Conservation (phyloP, 2,329 filamentous ascomycete species). For the Celoporthe dispersa region DNA sequence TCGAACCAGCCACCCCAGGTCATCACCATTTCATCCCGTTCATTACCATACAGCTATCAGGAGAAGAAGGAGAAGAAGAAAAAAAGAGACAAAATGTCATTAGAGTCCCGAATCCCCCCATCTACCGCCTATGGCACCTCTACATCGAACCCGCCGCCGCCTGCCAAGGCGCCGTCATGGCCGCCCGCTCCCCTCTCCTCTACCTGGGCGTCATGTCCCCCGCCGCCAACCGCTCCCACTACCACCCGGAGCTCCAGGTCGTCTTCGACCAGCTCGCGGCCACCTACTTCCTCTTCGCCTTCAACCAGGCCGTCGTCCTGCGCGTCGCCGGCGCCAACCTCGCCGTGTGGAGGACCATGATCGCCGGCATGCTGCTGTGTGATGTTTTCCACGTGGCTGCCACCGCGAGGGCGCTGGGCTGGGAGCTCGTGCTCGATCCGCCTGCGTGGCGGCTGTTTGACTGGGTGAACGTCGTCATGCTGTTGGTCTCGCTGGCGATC, state of each 20-base stretch:
- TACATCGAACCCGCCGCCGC: slow-evolving; percentile 30
- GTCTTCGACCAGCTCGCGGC: slow-evolving; percentile 38
- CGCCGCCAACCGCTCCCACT: slow-evolving; percentile 19
- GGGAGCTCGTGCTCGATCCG: slow-evolving; percentile 34
- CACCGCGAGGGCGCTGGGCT: slow-evolving; percentile 39
- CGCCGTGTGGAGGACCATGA: slow-evolving; percentile 36
- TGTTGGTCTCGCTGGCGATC: slow-evolving; percentile 39
- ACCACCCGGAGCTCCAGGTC: slow-evolving; percentile 34
- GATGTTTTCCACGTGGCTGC: slow-evolving; percentile 40
- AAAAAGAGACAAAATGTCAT: not conserved
- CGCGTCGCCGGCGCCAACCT: slow-evolving; percentile 35
- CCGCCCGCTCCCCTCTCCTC: slow-evolving; percentile 27
- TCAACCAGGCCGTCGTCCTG: slow-evolving; percentile 38
- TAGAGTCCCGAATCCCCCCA: slow-evolving; percentile 16
- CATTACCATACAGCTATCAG: no score
- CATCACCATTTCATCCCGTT: not conserved
- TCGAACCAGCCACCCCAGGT: not conserved
- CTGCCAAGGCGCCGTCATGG: slow-evolving; percentile 31
- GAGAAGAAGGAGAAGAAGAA: not conserved
- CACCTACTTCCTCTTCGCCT: slow-evolving; percentile 38
- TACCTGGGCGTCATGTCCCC: slow-evolving; percentile 28
- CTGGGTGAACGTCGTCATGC: slow-evolving; percentile 41
- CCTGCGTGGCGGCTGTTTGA: slow-evolving; percentile 42
- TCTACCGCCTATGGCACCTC: slow-evolving; percentile 27
- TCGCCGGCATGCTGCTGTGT: slow-evolving; percentile 34